Evolutionary conservation across 305 asterid species (phyloP), one percentile per base, ranked within the genome.

Genomic region (Fraxinus platypoda): DNA sequence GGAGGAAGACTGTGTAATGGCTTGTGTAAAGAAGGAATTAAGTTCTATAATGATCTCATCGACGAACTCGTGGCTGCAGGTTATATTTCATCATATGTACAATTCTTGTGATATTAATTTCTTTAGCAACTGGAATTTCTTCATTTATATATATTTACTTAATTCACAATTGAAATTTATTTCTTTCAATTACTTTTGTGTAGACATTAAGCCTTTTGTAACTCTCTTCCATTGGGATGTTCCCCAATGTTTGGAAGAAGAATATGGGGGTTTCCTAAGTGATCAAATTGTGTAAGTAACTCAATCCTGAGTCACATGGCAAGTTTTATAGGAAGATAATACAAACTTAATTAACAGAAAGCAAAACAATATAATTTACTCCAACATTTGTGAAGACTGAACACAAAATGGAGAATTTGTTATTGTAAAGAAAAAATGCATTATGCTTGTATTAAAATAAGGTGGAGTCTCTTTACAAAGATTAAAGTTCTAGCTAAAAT

Each of bases 191-290:
- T 43, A 0, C n/a, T 12, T 43, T 43, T 43, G 54, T 43, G 54
- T 12, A 87, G 89, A 81, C 54, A 81, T 85, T 19, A 77, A 79
- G 77, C 88, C 90, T 0, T 88, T 49, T 23, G 90, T 46, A 19
- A 81, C 90, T 30, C 78, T 88, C 15, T 86, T 88, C 54, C 90
- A 88, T 17, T 88, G 87, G 87, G 90, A 88, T 82, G 85, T 88
- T 68, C 90, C 90, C 17, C 76, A 88, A 13, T 81, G 86, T 74
- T 46, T 88, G 49, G 82, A 85, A 52, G 72, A 83, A 52, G 87
- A 85, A 76, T 88, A 85, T 0, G 86, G 49, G 13, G 90, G 90
- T 28, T 88, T 88, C 77, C 46, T 88, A 31, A 85, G 83, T 82
- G 38, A 41, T 4, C 35, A 70, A 81, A 78, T 88, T 0, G 86